Base-by-base conservation (phyloP, 805 yeast genomes). In the Candida tallmaniae region DNA sequence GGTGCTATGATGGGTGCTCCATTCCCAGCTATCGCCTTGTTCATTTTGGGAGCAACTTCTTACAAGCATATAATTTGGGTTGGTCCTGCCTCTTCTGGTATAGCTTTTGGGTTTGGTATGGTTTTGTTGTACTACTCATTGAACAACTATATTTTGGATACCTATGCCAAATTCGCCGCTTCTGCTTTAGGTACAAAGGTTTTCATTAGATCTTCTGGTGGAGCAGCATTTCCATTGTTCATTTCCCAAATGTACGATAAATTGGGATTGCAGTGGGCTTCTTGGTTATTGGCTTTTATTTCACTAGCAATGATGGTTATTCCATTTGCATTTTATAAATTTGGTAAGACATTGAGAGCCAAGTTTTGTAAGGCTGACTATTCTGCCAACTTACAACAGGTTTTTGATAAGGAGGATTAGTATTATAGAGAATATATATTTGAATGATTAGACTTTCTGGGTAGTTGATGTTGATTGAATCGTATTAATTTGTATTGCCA, bases 1-100 rank as follows among this genome's bases (percentile, higher is more conserved):
- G 94, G 90, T 46, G 90, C 89, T 21, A 79, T 82, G 84, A 62
- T 83, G 42, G 93, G 94, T 42, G 68, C 86, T 14, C 88, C 89
- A 22, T 82, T 83, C 68, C 86, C 90, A 11, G 86, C 87, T 22
- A 77, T 81, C 53, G 83, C 88, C 0, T 62, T 83, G 29, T 83
- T 85, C 71, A 80, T 83, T 42, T 61, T 83, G 37, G 94, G 94
- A 56, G 90, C 90, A 6, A 82, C 93, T 4, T 73, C 88, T 0
- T 73, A 72, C 45, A 73, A 80, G 41, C 76, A 74, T 45, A 68
- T 83, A 36, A 76, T 82, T 34, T 74, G 80, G 80, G 80, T 74
- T 16, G 80, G 80, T 10, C 80, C 80, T 8, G 78, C 78, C 8
- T 70, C 75, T 29, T 67, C 78, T 2, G 80, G 80, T 31, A 54